phyloP scores from a whole-genome alignment of 768 basidiomycete genomes.

The Boletellus ananas region DNA sequence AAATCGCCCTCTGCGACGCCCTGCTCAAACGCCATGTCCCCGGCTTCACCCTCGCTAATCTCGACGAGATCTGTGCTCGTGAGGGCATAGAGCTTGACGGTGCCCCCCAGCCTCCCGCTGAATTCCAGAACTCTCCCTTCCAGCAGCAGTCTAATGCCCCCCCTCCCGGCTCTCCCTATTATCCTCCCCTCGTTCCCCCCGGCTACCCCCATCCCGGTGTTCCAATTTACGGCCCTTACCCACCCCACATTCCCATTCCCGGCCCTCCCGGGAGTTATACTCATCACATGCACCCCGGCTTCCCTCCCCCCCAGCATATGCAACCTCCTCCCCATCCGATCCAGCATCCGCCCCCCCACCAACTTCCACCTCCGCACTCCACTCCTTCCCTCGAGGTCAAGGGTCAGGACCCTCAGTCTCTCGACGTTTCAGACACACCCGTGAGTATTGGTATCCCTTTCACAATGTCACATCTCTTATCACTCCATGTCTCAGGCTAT shows the following conservation, averaged over 20 bases:
- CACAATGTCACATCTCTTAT: slow-evolving; percentile 4
- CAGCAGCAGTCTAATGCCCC: slow-evolving; percentile 22
- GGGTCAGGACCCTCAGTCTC: slow-evolving; percentile 74
- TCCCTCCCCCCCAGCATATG: slow-evolving; percentile 44
- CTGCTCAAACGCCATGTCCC: slow-evolving; percentile 73
- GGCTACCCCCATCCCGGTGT: slow-evolving; percentile 43
- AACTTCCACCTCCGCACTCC: slow-evolving; percentile 14
- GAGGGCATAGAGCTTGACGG: slow-evolving; percentile 59
- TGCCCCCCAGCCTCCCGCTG: slow-evolving; percentile 22
- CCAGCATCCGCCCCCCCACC: slow-evolving; percentile 25
- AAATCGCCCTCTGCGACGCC: slow-evolving; percentile 73
- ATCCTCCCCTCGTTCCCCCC: slow-evolving; percentile 37
- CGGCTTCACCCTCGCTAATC: slow-evolving; percentile 58
- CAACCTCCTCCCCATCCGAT: slow-evolving; percentile 35
- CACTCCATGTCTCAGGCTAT: slow-evolving; percentile 43
- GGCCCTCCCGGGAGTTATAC: slow-evolving; percentile 43
- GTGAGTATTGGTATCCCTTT: slow-evolving; percentile 27
- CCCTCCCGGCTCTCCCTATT: slow-evolving; percentile 31
- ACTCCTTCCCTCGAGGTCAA: slow-evolving; percentile 43
- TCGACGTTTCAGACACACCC: slow-evolving; percentile 73
- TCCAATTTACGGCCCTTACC: slow-evolving; percentile 43
- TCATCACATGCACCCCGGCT: slow-evolving; percentile 59
- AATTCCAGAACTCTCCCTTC: slow-evolving; percentile 35
- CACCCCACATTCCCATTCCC: slow-evolving; percentile 40
- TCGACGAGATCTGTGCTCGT: slow-evolving; percentile 61